Percentiles rank a stretch among this genome's conserved stretches.
Evolutionary conservation across 1,284 basidiomycete genomes (phyloP).

Genomic region (Chalciporus piperatoides): DNA sequence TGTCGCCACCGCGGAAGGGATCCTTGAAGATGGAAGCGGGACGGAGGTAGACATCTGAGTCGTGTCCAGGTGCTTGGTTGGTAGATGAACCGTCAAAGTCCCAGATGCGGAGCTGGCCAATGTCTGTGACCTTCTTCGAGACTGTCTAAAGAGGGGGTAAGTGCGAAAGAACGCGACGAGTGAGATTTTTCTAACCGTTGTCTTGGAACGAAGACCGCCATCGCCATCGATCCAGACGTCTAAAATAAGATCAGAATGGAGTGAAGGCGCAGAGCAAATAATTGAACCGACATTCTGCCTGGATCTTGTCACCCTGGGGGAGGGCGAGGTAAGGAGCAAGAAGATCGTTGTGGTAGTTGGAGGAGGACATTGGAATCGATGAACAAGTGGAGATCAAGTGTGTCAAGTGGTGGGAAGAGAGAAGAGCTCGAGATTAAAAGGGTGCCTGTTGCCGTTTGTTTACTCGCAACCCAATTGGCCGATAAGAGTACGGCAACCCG

Average conservation of each 20-base stretch:
- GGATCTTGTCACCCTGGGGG: constrained; percentile 81
- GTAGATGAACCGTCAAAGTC: constrained; percentile 99
- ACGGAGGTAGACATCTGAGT: constrained; percentile 98
- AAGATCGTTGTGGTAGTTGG: constrained; percentile 71
- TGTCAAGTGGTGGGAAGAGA: constrained; percentile 3
- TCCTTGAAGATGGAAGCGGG: constrained; percentile 98
- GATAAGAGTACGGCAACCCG: constrained; percentile 23
- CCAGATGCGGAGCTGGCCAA: constrained; percentile 90
- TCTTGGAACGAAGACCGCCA: constrained; percentile 90
- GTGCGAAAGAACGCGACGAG: constrained; percentile 25
- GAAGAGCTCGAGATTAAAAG: constrained; percentile 17
- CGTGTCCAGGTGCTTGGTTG: constrained; percentile 89
- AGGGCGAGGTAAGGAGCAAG: constrained; percentile 85
- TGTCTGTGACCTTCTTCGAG: constrained; percentile 79
- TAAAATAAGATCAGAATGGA: constrained; percentile 33
- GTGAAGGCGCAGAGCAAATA: constrained; percentile 14
- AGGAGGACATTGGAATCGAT: constrained; percentile 23
- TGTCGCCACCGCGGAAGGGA: constrained; percentile 98
- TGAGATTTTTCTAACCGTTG: constrained; percentile 51
- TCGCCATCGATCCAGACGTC: constrained; percentile 97
- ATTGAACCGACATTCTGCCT: constrained; percentile 79
- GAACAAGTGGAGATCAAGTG: not conserved
- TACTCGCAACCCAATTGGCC: constrained; percentile 29
- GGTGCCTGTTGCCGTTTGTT: constrained; percentile 25
- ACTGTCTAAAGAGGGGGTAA: constrained; percentile 55